Conservation (phyloP, 2,329 filamentous ascomycete species). For the Sporothrix phasma region DNA sequence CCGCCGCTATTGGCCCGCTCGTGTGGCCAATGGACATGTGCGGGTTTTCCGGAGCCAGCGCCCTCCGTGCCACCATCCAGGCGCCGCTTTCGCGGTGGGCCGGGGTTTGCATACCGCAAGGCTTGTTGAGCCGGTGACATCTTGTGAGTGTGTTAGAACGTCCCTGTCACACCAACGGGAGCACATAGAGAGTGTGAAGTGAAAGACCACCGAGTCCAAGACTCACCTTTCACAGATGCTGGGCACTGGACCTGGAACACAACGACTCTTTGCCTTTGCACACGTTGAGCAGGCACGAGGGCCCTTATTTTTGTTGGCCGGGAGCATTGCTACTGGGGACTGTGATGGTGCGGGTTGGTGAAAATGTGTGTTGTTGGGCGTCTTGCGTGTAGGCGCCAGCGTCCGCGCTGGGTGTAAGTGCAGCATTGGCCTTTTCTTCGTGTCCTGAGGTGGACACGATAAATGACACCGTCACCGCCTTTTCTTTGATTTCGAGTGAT, state of each 20-base stretch:
- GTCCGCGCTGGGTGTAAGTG: neutral
- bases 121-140: constrained; percentile 39
- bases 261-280: constrained; percentile 43
- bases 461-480: neutral
- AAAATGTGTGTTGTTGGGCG: neutral
- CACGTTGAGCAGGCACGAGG: constrained; percentile 42
- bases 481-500: neutral
- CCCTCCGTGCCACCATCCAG: neutral
- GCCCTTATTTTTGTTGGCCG: constrained; percentile 26
- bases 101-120: constrained; percentile 37
- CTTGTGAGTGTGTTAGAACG: constrained; percentile 23
- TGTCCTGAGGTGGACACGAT: neutral
- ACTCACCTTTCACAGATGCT: constrained; percentile 40
- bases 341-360: neutral
- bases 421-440: neutral
- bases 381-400: neutral
- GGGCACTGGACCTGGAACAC: constrained; percentile 33
- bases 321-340: neutral
- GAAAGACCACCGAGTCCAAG: neutral
- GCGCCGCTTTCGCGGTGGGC: constrained; percentile 40
- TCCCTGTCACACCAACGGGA: neutral
- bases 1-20: neutral
- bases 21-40: neutral
- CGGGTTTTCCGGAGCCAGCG: neutral
- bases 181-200: neutral